These are phyloP conservation scores for Plenodomus lindquistii DNA, from an alignment of 2,329 filamentous ascomycete genomes.

Conservation along the genomic window DNA sequence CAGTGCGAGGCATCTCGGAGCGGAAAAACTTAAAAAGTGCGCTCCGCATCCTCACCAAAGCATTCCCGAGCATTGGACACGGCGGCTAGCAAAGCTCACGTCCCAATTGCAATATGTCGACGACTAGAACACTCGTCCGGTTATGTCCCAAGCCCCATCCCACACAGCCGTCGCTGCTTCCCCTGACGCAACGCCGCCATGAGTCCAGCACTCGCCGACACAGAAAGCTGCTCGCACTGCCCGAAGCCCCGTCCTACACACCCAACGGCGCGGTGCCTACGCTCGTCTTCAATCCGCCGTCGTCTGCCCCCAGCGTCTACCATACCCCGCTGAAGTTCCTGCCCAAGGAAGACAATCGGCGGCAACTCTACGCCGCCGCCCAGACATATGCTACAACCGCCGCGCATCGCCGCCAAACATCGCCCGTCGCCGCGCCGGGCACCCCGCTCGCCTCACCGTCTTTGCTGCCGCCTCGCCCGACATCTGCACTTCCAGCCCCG, in stretches of 20 bases:
- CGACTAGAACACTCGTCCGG: slow-evolving; percentile 36
- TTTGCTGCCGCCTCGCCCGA: slow-evolving; percentile 27
- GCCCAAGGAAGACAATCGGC: slow-evolving; percentile 60
- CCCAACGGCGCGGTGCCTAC: slow-evolving; percentile 31
- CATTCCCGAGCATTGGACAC: slow-evolving; percentile 11
- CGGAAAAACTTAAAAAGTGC: slow-evolving; percentile 37
- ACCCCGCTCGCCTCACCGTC: slow-evolving; percentile 29
- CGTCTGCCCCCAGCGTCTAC: slow-evolving; percentile 64
- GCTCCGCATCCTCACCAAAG: slow-evolving; percentile 16
- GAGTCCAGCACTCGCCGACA: slow-evolving; percentile 53
- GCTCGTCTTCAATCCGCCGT: slow-evolving; percentile 66
- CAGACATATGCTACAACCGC: slow-evolving; percentile 24
- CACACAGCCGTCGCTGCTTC: slow-evolving; percentile 23
- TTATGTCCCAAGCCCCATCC: slow-evolving; percentile 21
- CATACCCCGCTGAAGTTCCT: slow-evolving; percentile 69
- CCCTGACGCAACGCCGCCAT: slow-evolving; percentile 42
- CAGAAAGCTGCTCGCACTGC: slow-evolving; percentile 51
- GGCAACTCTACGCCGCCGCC: slow-evolving; percentile 49
- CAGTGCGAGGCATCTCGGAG: slow-evolving; percentile 13
- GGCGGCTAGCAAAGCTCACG: slow-evolving; percentile 5
- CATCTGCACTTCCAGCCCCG: slow-evolving; percentile 50
- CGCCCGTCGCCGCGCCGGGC: slow-evolving; percentile 32
- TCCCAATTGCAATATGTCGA: slow-evolving; percentile 36
- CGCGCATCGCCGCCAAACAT: slow-evolving; percentile 24
- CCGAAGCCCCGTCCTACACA: slow-evolving; percentile 50